Evolutionary conservation across 2,329 filamentous ascomycete genomes (phyloP), one percentile per base, ranked within the genome.

Genomic region (Colletotrichum orbiculare): DNA sequence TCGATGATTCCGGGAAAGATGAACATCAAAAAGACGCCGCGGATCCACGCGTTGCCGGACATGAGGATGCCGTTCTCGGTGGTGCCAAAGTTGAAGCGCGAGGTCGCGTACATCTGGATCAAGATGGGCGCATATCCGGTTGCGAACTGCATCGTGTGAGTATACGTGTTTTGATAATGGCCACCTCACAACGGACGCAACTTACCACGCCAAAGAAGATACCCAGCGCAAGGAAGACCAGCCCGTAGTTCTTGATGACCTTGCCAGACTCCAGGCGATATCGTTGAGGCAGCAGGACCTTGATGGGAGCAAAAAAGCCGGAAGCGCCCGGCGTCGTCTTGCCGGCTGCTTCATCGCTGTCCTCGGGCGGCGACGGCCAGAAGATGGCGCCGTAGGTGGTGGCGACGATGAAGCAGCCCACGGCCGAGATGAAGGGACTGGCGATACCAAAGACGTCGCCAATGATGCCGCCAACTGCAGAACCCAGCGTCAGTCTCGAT

Each of bases 81-180:
- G n/a, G 86, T 85, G 50, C 77, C 77, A 62, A 88, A 88, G 63
- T 80, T 77, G 67, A 87, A 88, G 0, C 77, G 78, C 1, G 85
- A 81, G 0, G 85, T 87, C 2, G 84, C 84, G 60, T 87, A 88
- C 79, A 88, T 82, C 67, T 88, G 86, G 38, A 88, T 81, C 0
- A 92, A 76, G 0, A 86, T 80, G 0, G 88, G 86, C 0, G 89
- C 88, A 60, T 91, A 92, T 2, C 88, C 89, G 0, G 90, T 91
- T 0, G 90, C 89, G 2, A 34, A 65, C 17, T 48, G 17, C 6
- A 3, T n/a, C n/a, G 15, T 9, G 43, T 46, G 10, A 46, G 7
- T 15, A 33, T 9, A 17, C 25, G 25, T 25, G 15, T 3, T 11
- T 7, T 8, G 4, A 46, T 46, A 6, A 17, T 4, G 47, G 42